Base-by-base conservation (phyloP, 1,139 yeast species). In the Hansenula lynferdii region DNA sequence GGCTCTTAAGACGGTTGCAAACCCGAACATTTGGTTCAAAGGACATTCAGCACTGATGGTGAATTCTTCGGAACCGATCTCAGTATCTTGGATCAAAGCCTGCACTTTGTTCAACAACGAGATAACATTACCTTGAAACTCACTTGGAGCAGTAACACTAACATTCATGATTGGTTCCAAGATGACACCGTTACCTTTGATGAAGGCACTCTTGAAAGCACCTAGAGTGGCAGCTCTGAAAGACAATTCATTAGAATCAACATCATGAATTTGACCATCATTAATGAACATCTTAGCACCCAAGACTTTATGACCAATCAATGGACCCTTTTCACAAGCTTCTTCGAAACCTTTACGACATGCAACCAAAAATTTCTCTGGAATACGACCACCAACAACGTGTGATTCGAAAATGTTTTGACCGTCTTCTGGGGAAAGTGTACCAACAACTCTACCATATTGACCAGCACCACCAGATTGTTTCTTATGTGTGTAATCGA, bases 391-490 rank as follows among this genome's bases (percentile, higher is more conserved):
- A 53, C 98, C 98, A 49, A 92, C 94, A 61, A 92, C 81, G 49
- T 83, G 86, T 38, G 95, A 85, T 57, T 81, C 76, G 64, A 92
- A 92, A 48, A 70, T 70, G 62, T 89, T 90, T 40, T 72, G 75
- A 38, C 80, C 80, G 40, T 75, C 83, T 35, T 76, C 60, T 34
- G 92, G 82, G 12, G 72, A 65, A 66, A 94, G 65, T 41, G 72
- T 77, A 58, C 99, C 99, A 65, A 90, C 85, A 54, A 92, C 97
- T 69, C 94, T 82, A 65, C 96, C 98, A 61, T 81, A 92, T 70
- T 92, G 99, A 69, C 99, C 99, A 50, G 98, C 95, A 75, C 99
- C 99, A 65, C 99, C 99, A 58, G 94, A 78, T 71, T 92, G 99
- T 62, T 90, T 90, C 75, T 92, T 92, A 71, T 90, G 97, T 25